Evolutionary conservation across 1,139 yeast species (phyloP).

Genomic region (Pneumocystis murina): DNA sequence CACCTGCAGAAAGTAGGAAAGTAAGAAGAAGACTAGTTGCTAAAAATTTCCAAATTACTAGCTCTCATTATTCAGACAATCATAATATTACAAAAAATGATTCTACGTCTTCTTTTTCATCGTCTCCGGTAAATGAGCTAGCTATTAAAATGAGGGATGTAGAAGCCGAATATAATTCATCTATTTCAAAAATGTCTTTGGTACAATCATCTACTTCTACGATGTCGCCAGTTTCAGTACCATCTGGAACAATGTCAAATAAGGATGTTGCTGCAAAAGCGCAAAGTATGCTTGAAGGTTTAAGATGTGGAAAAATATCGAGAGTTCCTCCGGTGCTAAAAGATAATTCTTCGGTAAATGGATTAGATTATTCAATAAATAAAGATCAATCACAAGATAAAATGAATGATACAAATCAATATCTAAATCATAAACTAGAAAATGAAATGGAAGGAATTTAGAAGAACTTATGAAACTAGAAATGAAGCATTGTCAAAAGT

Average conservation of each 20-base stretch:
- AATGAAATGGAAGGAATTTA: not conserved
- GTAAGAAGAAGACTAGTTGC: slow-evolving; percentile 6
- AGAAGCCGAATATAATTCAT: not conserved
- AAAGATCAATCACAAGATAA: not conserved
- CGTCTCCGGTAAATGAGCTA: slow-evolving; percentile 2
- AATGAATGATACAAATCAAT: not conserved
- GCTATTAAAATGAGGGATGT: not conserved
- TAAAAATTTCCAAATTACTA: not conserved
- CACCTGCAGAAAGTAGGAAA: slow-evolving; percentile 39
- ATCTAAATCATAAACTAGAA: not conserved
- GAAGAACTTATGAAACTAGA: not conserved
- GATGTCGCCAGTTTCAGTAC: not conserved
- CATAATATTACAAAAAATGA: not conserved
- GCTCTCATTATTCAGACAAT: not conserved
- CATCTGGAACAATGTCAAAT: slow-evolving; percentile 4
- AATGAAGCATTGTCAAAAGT: not conserved
- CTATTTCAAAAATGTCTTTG: not conserved
- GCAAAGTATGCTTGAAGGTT: slow-evolving; percentile 12
- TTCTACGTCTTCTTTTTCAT: slow-evolving; percentile 1
- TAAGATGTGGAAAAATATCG: slow-evolving; percentile 10
- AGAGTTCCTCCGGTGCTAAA: not conserved
- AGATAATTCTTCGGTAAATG: not conserved
- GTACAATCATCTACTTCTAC: not conserved
- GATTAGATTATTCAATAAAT: not conserved
- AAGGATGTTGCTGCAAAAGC: slow-evolving; percentile 11